Conservation (phyloP, 2,329 filamentous ascomycete genomes). For the Penicillium sp. region DNA sequence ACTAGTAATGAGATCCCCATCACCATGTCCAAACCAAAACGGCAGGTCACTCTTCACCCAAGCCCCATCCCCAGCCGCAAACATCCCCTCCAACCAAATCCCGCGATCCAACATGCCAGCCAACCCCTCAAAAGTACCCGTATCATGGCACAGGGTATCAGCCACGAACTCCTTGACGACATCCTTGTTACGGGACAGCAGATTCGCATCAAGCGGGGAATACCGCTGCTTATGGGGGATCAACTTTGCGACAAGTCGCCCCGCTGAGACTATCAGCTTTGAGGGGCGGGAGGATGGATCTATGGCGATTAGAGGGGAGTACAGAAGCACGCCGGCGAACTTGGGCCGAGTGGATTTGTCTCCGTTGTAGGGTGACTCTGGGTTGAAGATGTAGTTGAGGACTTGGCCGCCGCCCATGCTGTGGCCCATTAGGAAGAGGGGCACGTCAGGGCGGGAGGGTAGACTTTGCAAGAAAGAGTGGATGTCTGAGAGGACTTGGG, state of each 20-base stretch:
- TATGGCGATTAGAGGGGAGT: slow-evolving; percentile 77
- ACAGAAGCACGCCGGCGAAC: slow-evolving; percentile 72
- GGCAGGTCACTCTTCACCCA: slow-evolving; percentile 49
- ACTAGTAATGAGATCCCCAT: slow-evolving; percentile 68
- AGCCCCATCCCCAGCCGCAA: slow-evolving; percentile 20
- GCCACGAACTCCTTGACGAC: slow-evolving; percentile 61
- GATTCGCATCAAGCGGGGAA: slow-evolving; percentile 62
- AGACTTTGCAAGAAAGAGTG: slow-evolving; percentile 69
- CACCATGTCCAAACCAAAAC: slow-evolving; percentile 75
- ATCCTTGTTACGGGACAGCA: slow-evolving; percentile 66
- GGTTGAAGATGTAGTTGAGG: slow-evolving; percentile 58
- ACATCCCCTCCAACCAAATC: slow-evolving; percentile 56
- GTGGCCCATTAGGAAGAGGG: slow-evolving; percentile 81
- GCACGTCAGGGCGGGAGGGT: slow-evolving; percentile 46
- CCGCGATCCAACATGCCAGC: slow-evolving; percentile 75
- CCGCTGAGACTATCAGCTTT: slow-evolving; percentile 61
- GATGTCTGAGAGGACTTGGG: slow-evolving; percentile 72
- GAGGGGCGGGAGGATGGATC: slow-evolving; percentile 64
- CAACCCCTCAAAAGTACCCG: slow-evolving; percentile 79
- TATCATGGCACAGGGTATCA: slow-evolving; percentile 76
- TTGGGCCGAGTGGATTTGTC: slow-evolving; percentile 53
- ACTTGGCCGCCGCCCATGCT: slow-evolving; percentile 86
- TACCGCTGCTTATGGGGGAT: slow-evolving; percentile 67
- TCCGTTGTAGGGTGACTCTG: slow-evolving; percentile 35
- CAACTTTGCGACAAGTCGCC: slow-evolving; percentile 66